Evolutionary conservation across 495 filamentous ascomycete genomes (phyloP).

Genomic region (Penicillium manginii): DNA sequence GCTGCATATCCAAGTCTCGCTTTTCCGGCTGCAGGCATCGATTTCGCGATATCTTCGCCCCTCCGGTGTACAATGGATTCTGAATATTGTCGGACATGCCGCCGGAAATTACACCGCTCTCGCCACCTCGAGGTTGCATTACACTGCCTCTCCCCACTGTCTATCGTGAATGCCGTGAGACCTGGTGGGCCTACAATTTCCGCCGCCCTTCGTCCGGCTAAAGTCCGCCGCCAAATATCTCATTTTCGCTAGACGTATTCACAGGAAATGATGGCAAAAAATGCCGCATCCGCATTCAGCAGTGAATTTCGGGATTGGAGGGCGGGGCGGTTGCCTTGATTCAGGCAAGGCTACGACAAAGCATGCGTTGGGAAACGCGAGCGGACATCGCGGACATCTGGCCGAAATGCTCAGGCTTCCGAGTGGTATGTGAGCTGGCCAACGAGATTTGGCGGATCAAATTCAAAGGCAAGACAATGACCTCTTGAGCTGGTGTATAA

Average conservation of each 20-base stretch:
- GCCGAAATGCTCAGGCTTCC: background rate
- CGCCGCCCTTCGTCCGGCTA: background rate
- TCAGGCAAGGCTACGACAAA: background rate
- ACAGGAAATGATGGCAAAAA: background rate
- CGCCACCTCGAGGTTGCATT: conserved; percentile 1
- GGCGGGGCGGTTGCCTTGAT: background rate
- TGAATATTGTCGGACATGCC: background rate
- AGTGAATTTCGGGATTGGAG: background rate
- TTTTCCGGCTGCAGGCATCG: background rate
- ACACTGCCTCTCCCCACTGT: background rate
- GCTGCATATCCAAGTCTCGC: background rate
- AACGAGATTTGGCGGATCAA: background rate
- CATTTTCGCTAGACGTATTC: background rate
- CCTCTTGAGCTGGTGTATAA: background rate
- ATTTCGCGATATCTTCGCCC: background rate
- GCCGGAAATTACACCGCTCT: background rate
- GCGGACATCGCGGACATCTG: background rate
- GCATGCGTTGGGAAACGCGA: background rate
- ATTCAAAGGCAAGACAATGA: too few relatives aligned
- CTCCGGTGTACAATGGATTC: background rate
- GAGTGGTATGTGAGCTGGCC: background rate
- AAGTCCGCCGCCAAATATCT: background rate
- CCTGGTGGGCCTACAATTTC: background rate
- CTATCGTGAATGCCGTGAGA: background rate
- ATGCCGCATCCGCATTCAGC: background rate